phyloP scores from a whole-genome alignment of 352 stramenopile species.

The Pythium folliculosum region DNA sequence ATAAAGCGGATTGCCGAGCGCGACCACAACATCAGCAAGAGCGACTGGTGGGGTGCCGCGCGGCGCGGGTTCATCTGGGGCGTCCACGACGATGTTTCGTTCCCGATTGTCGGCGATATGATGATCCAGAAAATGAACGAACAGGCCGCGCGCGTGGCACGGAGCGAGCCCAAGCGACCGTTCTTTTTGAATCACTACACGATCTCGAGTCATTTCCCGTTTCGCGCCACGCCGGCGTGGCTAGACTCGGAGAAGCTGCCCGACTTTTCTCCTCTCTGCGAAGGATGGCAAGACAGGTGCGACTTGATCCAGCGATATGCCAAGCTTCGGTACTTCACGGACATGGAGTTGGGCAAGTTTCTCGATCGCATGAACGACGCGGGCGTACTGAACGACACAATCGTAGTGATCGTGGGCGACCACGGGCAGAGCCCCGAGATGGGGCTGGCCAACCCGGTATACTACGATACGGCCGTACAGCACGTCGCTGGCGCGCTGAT shows the following conservation, averaged over 20 bases:
- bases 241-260: slow-evolving; percentile 35
- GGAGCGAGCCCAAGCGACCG: slow-evolving; percentile 41
- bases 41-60: slow-evolving; percentile 35
- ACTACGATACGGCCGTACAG: slow-evolving; percentile 32
- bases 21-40: slow-evolving; percentile 33
- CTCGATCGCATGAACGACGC: slow-evolving; percentile 46
- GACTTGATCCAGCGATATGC: slow-evolving; percentile 42
- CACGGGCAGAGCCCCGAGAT: slow-evolving; percentile 49
- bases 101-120: slow-evolving; percentile 47
- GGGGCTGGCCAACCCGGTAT: slow-evolving; percentile 18
- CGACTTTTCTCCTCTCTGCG: slow-evolving; percentile 37
- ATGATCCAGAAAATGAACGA: slow-evolving; percentile 44
- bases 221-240: slow-evolving; percentile 35
- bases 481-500: slow-evolving; percentile 29
- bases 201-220: slow-evolving; percentile 34
- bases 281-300: slow-evolving; percentile 15
- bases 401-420: slow-evolving; percentile 56
- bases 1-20: slow-evolving; percentile 39
- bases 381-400: slow-evolving; percentile 51
- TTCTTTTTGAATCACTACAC: slow-evolving; percentile 66
- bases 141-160: slow-evolving; percentile 27
- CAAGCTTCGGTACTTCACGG: slow-evolving; percentile 54
- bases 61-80: slow-evolving; percentile 40
- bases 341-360: slow-evolving; percentile 51
- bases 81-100: slow-evolving; percentile 59